Percentiles rank a stretch among this genome's conserved stretches.
These are phyloP conservation scores for Leptodontidium sp. DNA, from an alignment of 2,329 filamentous ascomycete species.

Conservation along the genomic window DNA sequence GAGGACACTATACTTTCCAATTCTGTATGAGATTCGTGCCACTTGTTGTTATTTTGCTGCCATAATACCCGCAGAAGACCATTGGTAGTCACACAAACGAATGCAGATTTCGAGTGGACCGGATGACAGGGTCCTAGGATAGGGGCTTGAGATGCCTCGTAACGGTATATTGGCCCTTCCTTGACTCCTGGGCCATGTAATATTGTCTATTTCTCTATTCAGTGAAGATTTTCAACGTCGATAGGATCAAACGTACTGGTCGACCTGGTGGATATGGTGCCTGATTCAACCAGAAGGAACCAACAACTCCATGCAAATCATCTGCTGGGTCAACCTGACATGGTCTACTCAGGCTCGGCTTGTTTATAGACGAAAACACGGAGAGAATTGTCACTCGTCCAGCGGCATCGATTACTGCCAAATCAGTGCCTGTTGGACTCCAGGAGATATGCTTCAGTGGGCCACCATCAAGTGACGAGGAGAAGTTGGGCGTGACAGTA, in stretches of 20 bases:
- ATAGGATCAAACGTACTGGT: conserved; percentile 37
- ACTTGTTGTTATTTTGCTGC: conserved; percentile 75
- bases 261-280: conserved; percentile 40
- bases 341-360: conserved; percentile 67
- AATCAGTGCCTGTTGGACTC: conserved; percentile 76
- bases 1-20: conserved; percentile 76
- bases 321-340: conserved; percentile 75
- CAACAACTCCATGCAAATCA: conserved; percentile 80
- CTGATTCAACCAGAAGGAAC: conserved; percentile 80
- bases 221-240: conserved; percentile 1
- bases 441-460: conserved; percentile 83
- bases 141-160: conserved; percentile 71
- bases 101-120: conserved; percentile 72
- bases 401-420: conserved; percentile 82
- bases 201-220: conserved; percentile 50
- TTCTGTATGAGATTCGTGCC: conserved; percentile 77
- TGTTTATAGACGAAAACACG: conserved; percentile 77
- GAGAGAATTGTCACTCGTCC: conserved; percentile 80
- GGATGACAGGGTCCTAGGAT: conserved; percentile 79
- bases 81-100: conserved; percentile 79
- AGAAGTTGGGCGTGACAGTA: conserved; percentile 68
- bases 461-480: conserved; percentile 67
- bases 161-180: conserved; percentile 68
- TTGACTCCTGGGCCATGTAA: conserved; percentile 70
- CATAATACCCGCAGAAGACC: conserved; percentile 80